Conservation (phyloP, 1,139 yeast genomes). For the Meyerozyma guilliermondii region DNA sequence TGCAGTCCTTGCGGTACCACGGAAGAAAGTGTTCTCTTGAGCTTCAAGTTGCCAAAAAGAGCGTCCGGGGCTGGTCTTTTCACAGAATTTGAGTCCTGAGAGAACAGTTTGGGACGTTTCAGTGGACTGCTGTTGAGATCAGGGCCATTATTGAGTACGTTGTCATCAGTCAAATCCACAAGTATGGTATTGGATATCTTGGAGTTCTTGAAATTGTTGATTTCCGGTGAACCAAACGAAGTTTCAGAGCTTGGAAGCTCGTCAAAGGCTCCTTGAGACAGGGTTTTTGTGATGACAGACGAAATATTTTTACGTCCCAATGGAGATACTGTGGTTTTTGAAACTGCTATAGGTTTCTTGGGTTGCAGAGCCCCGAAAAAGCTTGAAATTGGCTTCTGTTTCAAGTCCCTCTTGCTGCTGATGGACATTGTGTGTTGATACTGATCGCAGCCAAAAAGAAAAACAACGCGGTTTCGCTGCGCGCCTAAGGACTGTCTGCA, state of each 20-base stretch:
- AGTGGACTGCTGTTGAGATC: background rate
- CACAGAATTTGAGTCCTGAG: background rate
- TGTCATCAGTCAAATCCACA: background rate
- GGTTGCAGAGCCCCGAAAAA: constrained; percentile 1
- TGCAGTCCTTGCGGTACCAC: background rate
- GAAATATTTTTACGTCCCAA: background rate
- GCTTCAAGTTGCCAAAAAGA: background rate
- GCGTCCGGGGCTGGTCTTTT: constrained; percentile 1
- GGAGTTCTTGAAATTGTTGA: constrained; percentile 23
- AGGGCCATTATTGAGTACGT: background rate
- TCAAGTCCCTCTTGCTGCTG: background rate
- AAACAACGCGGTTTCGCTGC: constrained; percentile 2
- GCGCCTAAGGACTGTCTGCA: background rate
- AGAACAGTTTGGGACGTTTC: background rate
- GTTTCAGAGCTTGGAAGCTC: constrained; percentile 19
- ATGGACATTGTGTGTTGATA: constrained; percentile 1
- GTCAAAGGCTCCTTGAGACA: constrained; percentile 10
- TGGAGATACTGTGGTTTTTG: background rate
- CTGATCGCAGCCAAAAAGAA: constrained; percentile 1
- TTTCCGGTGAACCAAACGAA: constrained; percentile 28
- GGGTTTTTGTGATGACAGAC: background rate
- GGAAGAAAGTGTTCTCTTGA: background rate
- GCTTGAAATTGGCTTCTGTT: constrained; percentile 1
- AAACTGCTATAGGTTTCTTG: background rate
- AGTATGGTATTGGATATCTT: constrained; percentile 10